Evolutionary conservation across 2,329 filamentous ascomycete species (phyloP), one percentile per base, ranked within the genome.

Genomic region (Verticillium nubilum): DNA sequence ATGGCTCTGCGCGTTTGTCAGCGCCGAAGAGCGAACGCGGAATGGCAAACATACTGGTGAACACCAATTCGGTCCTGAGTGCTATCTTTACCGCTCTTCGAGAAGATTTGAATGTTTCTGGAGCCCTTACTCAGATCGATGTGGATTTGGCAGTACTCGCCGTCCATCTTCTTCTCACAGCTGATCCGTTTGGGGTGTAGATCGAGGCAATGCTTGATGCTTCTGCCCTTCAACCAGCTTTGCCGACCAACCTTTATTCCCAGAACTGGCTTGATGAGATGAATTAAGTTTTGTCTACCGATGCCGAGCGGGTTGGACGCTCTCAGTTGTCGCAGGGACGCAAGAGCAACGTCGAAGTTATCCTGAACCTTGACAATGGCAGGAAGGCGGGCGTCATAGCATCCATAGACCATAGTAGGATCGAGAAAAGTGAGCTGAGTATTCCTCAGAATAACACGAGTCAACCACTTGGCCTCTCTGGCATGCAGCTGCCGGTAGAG

Each of bases 81-180:
- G 52, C 92, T 94, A 65, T 97, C 91, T 69, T 95, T 96, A 60
- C 92, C 91, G 67, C 91, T 95, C 70, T 97, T 97, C 10, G 92
- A 96, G 69, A 95, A 97, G 29, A 97, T 94, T 63, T 89, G 87
- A 28, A 96, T 85, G 54, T 79, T 82, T 1, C 80, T 69, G 1
- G 60, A 69, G 17, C 75, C 75, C 56, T 82, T 85, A 9, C 76
- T 76, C 6, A 90, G 75, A 67, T 96, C 86, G 42, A 97, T 77
- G 67, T 97, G 92, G 29, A 97, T 86, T 70, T 97, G 92, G 66
- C 91, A 96, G 65, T 95, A 97, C 72, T 97, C 92, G 13, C 90
- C 92, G 67, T 96, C 92, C 62, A 96, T 85, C 69, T 96, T 96
- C 57, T 87, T 80, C 71, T 96, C 91, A 26, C 92, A 81, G 60